Evolutionary conservation across 768 basidiomycete species (phyloP).

Genomic region (Gymnopilus dilepis): DNA sequence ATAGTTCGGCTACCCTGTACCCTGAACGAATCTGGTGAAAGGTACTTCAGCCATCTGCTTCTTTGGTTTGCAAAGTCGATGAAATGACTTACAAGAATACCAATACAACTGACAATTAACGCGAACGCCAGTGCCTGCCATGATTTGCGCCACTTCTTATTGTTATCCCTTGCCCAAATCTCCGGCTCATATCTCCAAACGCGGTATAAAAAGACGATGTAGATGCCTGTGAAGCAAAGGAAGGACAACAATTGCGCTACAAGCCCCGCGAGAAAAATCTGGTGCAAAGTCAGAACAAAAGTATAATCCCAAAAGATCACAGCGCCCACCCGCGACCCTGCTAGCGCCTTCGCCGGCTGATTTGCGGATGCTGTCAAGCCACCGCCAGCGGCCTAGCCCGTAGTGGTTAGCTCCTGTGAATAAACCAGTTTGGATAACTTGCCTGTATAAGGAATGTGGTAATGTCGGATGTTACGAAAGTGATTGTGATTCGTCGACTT

Average conservation of each 20-base stretch:
- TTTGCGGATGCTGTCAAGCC: slow-evolving; percentile 48
- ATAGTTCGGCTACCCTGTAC: slow-evolving; percentile 63
- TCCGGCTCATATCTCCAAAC: slow-evolving; percentile 46
- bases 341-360: slow-evolving; percentile 29
- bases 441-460: slow-evolving; percentile 72
- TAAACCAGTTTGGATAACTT: background rate
- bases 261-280: slow-evolving; percentile 65
- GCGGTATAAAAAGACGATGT: slow-evolving; percentile 52
- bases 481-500: slow-evolving; percentile 52
- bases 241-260: slow-evolving; percentile 61
- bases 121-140: slow-evolving; percentile 63
- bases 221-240: slow-evolving; percentile 51
- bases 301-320: background rate
- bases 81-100: slow-evolving; percentile 57
- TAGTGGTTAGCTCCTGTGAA: background rate
- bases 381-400: slow-evolving; percentile 51
- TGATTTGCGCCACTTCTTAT: slow-evolving; percentile 52
- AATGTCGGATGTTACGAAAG: slow-evolving; percentile 69
- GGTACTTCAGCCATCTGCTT: background rate
- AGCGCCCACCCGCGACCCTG: slow-evolving; percentile 42
- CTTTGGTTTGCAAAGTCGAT: background rate
- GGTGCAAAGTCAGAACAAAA: background rate
- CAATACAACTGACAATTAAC: slow-evolving; percentile 59
- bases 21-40: slow-evolving; percentile 60
- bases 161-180: slow-evolving; percentile 44